A percentile compares a stretch with the other conserved stretches of the same genome.
Conservation (phyloP, 1,284 basidiomycete species). For the Ustilago sp. region DNA sequence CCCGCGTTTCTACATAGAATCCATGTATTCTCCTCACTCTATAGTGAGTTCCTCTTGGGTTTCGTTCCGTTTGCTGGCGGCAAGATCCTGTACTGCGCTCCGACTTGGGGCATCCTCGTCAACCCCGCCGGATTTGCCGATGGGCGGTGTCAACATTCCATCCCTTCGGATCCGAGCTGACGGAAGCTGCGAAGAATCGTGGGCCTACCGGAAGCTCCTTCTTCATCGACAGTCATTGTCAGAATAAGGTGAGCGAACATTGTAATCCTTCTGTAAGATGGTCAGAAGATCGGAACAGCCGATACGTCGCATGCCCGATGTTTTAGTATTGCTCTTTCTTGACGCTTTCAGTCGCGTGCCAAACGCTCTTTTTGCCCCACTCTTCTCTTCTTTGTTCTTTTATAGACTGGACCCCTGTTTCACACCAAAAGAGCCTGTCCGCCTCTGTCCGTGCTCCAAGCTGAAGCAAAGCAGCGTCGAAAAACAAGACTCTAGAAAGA, state of each 20-base stretch:
- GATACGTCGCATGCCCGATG: not conserved
- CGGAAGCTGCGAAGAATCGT: no score
- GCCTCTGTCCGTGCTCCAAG: constrained; percentile 1
- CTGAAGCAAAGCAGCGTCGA: not conserved
- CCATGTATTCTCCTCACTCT: not conserved
- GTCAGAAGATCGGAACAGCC: not conserved
- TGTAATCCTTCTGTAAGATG: not conserved
- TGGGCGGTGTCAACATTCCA: no score
- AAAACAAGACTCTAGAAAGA: not conserved
- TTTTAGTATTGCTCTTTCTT: not conserved
- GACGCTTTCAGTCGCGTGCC: not conserved
- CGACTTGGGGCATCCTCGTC: no score
- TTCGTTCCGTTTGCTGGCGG: no score
- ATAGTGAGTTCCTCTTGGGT: no score
- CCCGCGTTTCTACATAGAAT: not conserved
- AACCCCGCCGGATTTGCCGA: not conserved
- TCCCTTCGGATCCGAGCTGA: no score
- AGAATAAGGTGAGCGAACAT: not conserved
- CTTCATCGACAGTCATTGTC: no score
- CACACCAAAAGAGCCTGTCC: not conserved
- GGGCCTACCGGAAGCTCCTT: no score
- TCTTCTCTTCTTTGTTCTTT: not conserved
- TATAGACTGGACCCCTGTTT: constrained; percentile 7
- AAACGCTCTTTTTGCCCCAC: not conserved
- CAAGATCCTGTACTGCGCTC: no score